phyloP scores from a whole-genome alignment of 2,329 filamentous ascomycete species.

The Rachicladosporium sp. region DNA sequence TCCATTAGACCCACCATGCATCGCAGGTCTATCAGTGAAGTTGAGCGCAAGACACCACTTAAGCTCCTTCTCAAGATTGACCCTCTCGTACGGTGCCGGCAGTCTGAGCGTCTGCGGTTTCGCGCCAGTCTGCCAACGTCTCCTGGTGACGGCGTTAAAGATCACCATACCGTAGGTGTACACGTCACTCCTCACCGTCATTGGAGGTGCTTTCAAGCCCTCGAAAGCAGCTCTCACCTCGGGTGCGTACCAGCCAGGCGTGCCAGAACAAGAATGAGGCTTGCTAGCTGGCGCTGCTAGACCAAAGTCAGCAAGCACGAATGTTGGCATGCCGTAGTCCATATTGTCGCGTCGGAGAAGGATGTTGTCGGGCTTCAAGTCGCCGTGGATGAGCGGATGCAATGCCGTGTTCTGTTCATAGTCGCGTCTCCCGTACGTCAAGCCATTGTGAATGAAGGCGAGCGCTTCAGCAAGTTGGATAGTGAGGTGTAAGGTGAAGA shows the following conservation, averaged over 20 bases:
- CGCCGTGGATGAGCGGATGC: slow-evolving; percentile 10
- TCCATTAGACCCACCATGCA: neutral
- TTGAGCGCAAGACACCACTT: neutral
- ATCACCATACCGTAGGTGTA: slow-evolving; percentile 1
- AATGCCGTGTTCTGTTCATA: too few relatives aligned
- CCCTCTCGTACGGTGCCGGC: neutral
- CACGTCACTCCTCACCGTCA: slow-evolving; percentile 1
- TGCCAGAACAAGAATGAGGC: slow-evolving; percentile 1
- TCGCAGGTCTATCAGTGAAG: neutral
- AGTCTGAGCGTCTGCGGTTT: neutral
- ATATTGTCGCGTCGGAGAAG: slow-evolving; percentile 7
- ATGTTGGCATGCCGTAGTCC: slow-evolving; percentile 7
- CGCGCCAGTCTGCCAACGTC: neutral
- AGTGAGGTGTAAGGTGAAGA: slow-evolving; percentile 13
- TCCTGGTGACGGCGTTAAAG: too few relatives aligned
- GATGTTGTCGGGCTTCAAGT: slow-evolving; percentile 15
- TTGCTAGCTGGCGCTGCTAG: neutral
- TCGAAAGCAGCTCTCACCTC: neutral
- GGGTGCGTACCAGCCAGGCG: neutral
- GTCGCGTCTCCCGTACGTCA: slow-evolving; percentile 1
- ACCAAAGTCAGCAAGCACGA: slow-evolving; percentile 16
- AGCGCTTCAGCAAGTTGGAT: slow-evolving; percentile 14
- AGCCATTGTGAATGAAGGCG: slow-evolving; percentile 16
- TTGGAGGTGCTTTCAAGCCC: neutral
- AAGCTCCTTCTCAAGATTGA: neutral